Evolutionary conservation across 257 asterid species (phyloP).

Genomic region (Gentiana dahurica): DNA sequence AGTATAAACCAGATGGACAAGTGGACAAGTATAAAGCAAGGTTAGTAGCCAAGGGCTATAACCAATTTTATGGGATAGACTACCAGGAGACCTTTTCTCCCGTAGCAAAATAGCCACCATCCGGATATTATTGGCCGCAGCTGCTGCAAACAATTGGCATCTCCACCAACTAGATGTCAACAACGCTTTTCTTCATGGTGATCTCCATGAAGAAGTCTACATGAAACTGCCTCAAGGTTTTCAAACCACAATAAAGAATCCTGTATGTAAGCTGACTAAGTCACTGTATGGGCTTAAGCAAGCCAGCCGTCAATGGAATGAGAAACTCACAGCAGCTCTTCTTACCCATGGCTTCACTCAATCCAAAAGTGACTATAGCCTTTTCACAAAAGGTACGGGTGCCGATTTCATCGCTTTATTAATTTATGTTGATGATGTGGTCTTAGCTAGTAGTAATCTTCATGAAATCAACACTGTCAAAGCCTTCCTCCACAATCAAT

Average conservation of each 20-base stretch:
- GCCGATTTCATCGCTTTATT: too few relatives aligned
- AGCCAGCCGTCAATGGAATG: too few relatives aligned
- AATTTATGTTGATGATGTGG: too few relatives aligned
- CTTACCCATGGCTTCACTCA: background rate
- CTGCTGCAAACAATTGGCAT: background rate
- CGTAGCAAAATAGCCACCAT: background rate
- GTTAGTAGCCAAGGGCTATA: background rate
- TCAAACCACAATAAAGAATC: too few relatives aligned
- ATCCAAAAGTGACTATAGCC: too few relatives aligned
- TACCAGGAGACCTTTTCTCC: background rate
- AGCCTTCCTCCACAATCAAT: too few relatives aligned
- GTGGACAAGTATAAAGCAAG: background rate
- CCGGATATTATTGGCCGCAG: background rate
- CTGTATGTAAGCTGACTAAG: too few relatives aligned
- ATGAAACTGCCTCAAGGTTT: background rate
- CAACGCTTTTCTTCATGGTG: background rate
- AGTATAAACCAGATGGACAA: too few relatives aligned
- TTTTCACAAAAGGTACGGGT: too few relatives aligned
- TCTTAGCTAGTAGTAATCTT: too few relatives aligned
- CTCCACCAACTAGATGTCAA: background rate
- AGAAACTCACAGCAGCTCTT: background rate
- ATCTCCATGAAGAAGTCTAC: background rate
- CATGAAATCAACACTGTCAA: too few relatives aligned
- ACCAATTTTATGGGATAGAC: background rate
- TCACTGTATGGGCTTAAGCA: too few relatives aligned